Conservation (phyloP, 805 yeast species). For the Tetrapisispora fleetii region DNA sequence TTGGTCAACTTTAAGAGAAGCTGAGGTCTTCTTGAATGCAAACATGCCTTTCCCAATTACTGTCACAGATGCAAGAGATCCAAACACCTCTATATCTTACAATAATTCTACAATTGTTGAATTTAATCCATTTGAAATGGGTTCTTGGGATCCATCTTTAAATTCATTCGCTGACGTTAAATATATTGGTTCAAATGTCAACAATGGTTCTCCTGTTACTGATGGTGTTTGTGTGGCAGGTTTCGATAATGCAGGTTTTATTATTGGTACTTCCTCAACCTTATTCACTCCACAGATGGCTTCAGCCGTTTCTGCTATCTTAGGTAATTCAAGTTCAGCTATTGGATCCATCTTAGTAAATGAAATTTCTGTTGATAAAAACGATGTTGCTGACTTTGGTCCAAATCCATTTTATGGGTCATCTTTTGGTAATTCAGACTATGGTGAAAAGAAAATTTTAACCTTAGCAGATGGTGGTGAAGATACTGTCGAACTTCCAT, state of each 20-base stretch:
- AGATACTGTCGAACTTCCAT: conserved; percentile 54
- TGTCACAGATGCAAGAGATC: conserved; percentile 57
- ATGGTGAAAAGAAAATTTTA: conserved; percentile 23
- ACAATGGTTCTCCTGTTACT: conserved; percentile 47
- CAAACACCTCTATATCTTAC: conserved; percentile 47
- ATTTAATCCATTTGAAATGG: conserved; percentile 62
- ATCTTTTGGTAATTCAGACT: conserved; percentile 28
- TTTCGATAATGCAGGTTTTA: conserved; percentile 72
- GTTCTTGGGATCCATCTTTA: conserved; percentile 79
- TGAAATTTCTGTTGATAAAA: conserved; percentile 32
- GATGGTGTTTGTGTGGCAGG: conserved; percentile 51
- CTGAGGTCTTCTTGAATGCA: conserved; percentile 50
- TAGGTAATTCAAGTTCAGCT: background rate
- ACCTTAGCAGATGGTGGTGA: conserved; percentile 68
- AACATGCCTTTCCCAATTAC: conserved; percentile 67
- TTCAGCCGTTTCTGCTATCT: conserved; percentile 26
- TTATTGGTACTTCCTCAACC: conserved; percentile 76
- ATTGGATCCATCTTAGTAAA: background rate
- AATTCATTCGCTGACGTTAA: conserved; percentile 55
- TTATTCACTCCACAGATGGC: conserved; percentile 60
- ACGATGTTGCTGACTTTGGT: conserved; percentile 56
- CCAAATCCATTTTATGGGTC: conserved; percentile 65
- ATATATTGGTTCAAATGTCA: conserved; percentile 59
- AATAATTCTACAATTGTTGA: conserved; percentile 63
- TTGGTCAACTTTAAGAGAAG: conserved; percentile 49